Percentiles rank a stretch among this genome's conserved stretches.
phyloP scores from a whole-genome alignment of 2,329 filamentous ascomycete species.

The Fusarium sp. region DNA sequence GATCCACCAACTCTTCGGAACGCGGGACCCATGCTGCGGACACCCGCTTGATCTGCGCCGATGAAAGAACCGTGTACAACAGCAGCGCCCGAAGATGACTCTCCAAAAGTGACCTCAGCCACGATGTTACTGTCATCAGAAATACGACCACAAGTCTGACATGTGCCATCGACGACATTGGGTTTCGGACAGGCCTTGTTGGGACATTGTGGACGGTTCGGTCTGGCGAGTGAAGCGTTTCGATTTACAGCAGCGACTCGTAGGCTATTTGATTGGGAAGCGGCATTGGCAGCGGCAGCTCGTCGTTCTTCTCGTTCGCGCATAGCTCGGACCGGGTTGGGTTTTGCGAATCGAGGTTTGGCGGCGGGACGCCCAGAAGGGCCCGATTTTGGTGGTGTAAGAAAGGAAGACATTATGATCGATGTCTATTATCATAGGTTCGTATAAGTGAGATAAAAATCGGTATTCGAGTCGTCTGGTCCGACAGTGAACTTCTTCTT shows the following conservation, averaged over 20 bases:
- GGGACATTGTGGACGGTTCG: constrained; percentile 62
- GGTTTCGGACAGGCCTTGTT: constrained; percentile 72
- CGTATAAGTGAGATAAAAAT: constrained; percentile 3
- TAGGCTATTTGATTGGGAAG: constrained; percentile 35
- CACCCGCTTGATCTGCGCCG: constrained; percentile 84
- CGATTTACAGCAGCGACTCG: constrained; percentile 50
- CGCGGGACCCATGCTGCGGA: constrained; percentile 74
- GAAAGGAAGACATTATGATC: constrained; percentile 60
- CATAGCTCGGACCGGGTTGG: constrained; percentile 65
- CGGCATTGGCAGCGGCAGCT: constrained; percentile 51
- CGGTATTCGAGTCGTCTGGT: background rate
- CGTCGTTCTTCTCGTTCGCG: constrained; percentile 64
- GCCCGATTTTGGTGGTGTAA: constrained; percentile 57
- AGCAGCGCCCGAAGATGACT: constrained; percentile 85
- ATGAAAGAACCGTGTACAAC: constrained; percentile 92
- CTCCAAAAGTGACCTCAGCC: constrained; percentile 90
- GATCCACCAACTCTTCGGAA: constrained; percentile 70
- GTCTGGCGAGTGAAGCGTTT: constrained; percentile 50
- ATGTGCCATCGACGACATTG: constrained; percentile 75
- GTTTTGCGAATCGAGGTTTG: constrained; percentile 58
- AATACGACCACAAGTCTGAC: constrained; percentile 85
- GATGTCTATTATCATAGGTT: background rate
- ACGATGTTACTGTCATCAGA: constrained; percentile 91
- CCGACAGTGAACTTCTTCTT: constrained; percentile 4
- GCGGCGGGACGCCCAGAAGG: constrained; percentile 45